Evolutionary conservation across 495 filamentous ascomycete genomes (phyloP).

Genomic region (Penicillium bovifimosum): DNA sequence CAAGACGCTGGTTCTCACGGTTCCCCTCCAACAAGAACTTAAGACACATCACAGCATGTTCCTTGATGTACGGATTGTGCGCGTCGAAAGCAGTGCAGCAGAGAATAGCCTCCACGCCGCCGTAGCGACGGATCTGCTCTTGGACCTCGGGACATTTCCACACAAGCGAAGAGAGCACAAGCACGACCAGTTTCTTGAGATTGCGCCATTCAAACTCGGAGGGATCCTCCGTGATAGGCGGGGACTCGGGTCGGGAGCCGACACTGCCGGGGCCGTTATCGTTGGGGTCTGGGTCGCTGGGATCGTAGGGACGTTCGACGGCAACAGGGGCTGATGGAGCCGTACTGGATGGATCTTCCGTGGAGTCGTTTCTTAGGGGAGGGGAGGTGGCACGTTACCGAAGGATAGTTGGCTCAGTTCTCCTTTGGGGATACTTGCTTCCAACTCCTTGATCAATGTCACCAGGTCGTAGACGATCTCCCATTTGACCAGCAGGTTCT

Average conservation of each 20-base stretch:
- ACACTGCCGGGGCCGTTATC: constrained; percentile 32
- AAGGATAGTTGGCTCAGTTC: constrained; percentile 45
- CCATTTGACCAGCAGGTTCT: constrained; percentile 76
- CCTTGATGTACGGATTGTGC: constrained; percentile 83
- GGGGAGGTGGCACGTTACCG: constrained; percentile 28
- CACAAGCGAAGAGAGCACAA: constrained; percentile 78
- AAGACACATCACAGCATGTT: constrained; percentile 85
- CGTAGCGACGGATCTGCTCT: constrained; percentile 73
- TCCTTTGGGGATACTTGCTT: constrained; percentile 75
- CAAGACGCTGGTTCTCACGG: constrained; percentile 67
- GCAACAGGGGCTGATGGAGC: constrained; percentile 40
- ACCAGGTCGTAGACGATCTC: constrained; percentile 81
- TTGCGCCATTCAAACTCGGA: constrained; percentile 90
- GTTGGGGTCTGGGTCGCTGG: constrained; percentile 44
- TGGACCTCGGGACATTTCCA: constrained; percentile 77
- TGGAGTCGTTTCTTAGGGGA: constrained; percentile 24
- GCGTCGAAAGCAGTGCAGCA: constrained; percentile 82
- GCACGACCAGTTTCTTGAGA: constrained; percentile 84
- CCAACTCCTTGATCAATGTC: constrained; percentile 76
- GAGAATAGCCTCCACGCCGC: constrained; percentile 79
- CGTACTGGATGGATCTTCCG: constrained; percentile 26
- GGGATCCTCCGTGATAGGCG: constrained; percentile 69
- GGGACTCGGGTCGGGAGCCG: constrained; percentile 49
- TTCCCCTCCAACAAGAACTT: constrained; percentile 86
- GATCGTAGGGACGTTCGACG: constrained; percentile 54